phyloP scores from a whole-genome alignment of 2,329 filamentous ascomycete species.

The Monilinia fructigena region DNA sequence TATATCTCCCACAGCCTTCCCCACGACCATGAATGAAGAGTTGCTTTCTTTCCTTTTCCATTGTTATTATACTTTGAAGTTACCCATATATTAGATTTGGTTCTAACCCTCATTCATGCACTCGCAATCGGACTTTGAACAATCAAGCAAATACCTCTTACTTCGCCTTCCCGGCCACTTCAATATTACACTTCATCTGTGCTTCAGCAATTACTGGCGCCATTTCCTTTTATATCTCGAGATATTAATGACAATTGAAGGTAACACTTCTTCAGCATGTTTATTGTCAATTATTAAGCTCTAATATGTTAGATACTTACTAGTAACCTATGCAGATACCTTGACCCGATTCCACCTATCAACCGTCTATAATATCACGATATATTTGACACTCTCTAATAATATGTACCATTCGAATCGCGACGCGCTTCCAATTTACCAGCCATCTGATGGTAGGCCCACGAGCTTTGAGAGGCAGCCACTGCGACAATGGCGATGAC shows the following conservation, averaged over 20 bases:
- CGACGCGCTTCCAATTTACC: slow-evolving; percentile 18
- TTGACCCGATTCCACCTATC: slow-evolving; percentile 1
- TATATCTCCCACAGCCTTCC: slow-evolving; percentile 22
- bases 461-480: slow-evolving; percentile 13
- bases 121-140: slow-evolving; percentile 16
- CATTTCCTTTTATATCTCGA: slow-evolving; percentile 2
- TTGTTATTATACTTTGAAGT: slow-evolving; percentile 16
- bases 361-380: slow-evolving; percentile 19
- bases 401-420: slow-evolving; percentile 20
- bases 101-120: slow-evolving; percentile 21
- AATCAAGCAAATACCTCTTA: slow-evolving; percentile 18
- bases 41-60: slow-evolving; percentile 10
- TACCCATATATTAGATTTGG: slow-evolving; percentile 12
- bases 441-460: slow-evolving; percentile 14
- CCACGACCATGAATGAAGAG: slow-evolving; percentile 16
- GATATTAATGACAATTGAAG: slow-evolving; percentile 17
- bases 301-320: slow-evolving; percentile 21
- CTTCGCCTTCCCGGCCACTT: slow-evolving; percentile 18
- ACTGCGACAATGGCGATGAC: slow-evolving; percentile 21
- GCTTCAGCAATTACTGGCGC: slow-evolving; percentile 7
- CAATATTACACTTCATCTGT: not conserved
- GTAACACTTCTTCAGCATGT: slow-evolving; percentile 10
- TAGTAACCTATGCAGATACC: slow-evolving; percentile 23
- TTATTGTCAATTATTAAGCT: not conserved
- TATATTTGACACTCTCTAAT: slow-evolving; percentile 16